Percentiles rank a stretch among this genome's conserved stretches.
Evolutionary conservation across 176 grass and related monocot genomes (phyloP).

Genomic region (Hordeum marinum): DNA sequence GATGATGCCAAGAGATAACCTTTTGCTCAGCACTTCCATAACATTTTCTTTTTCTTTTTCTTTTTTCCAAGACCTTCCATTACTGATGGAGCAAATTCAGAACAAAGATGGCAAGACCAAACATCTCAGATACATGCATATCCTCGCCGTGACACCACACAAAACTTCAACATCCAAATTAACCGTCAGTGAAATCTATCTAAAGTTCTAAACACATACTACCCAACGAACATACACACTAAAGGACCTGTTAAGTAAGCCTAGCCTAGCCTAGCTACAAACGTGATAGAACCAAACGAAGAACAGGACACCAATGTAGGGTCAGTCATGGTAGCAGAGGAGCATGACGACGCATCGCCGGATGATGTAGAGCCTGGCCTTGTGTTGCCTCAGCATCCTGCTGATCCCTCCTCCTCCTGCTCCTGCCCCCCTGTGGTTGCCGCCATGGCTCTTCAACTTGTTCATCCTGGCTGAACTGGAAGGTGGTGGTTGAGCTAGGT

Average conservation of each 20-base stretch:
- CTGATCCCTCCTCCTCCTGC: no score
- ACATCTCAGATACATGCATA: conserved; percentile 1
- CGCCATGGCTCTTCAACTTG: no score
- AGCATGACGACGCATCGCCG: conserved; percentile 59
- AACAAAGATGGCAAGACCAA: neutral
- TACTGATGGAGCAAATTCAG: neutral
- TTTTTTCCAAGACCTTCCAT: neutral
- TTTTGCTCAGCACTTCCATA: neutral
- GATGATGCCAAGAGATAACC: neutral
- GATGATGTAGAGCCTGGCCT: conserved; percentile 44
- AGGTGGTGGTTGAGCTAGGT: no score
- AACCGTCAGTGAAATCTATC: neutral
- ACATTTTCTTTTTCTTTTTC: neutral
- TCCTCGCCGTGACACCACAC: conserved; percentile 15
- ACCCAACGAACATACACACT: neutral
- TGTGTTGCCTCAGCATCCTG: no score
- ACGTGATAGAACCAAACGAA: neutral
- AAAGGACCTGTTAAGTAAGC: neutral
- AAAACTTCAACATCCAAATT: neutral
- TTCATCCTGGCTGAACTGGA: no score
- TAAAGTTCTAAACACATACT: no score
- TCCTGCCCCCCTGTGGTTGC: no score
- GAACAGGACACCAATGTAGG: neutral
- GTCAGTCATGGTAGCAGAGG: conserved; percentile 57
- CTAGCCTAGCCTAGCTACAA: conserved; percentile 17